Evolutionary conservation across 176 grass and related monocot genomes (phyloP).

Genomic region (Urochloa ruziziensis): DNA sequence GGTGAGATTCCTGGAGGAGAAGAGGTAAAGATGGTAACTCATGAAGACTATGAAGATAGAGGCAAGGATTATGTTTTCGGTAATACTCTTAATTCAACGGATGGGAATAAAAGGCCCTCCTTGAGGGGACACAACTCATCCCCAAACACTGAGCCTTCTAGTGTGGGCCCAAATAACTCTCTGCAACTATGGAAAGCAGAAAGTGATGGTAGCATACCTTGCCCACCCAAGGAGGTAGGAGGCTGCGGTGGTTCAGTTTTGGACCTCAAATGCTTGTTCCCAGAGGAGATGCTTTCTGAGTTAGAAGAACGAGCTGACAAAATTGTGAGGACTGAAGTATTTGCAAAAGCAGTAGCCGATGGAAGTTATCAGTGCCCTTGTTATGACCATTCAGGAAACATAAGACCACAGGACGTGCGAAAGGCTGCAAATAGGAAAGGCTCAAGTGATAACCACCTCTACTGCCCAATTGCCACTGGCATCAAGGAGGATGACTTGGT

Average conservation of each 20-base stretch:
- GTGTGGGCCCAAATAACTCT: not conserved
- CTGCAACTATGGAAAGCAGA: slow-evolving; percentile 49
- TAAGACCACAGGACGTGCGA: slow-evolving; percentile 19
- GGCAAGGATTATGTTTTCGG: not conserved
- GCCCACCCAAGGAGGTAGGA: slow-evolving; percentile 60
- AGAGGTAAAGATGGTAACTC: not conserved
- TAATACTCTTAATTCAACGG: not conserved
- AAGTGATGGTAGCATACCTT: slow-evolving; percentile 67
- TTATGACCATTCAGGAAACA: slow-evolving; percentile 26
- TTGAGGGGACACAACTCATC: not conserved
- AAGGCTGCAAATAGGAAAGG: slow-evolving; percentile 48
- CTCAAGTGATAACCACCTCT: slow-evolving; percentile 68
- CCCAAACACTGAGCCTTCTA: not conserved
- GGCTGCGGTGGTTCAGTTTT: slow-evolving; percentile 52
- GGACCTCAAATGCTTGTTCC: slow-evolving; percentile 47
- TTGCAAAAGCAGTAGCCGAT: not conserved
- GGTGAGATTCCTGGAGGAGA: slow-evolving; percentile 46
- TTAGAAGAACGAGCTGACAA: slow-evolving; percentile 46
- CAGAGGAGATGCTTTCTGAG: slow-evolving; percentile 34
- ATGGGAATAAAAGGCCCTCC: slow-evolving; percentile 18
- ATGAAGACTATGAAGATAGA: slow-evolving; percentile 12
- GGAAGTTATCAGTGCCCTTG: slow-evolving; percentile 38
- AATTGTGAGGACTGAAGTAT: slow-evolving; percentile 31
- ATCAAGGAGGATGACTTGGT: slow-evolving; percentile 50
- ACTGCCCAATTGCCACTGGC: slow-evolving; percentile 45